These are phyloP conservation scores for Fusarium anthophilum DNA, from an alignment of 2,329 filamentous ascomycete genomes.

Conservation along the genomic window DNA sequence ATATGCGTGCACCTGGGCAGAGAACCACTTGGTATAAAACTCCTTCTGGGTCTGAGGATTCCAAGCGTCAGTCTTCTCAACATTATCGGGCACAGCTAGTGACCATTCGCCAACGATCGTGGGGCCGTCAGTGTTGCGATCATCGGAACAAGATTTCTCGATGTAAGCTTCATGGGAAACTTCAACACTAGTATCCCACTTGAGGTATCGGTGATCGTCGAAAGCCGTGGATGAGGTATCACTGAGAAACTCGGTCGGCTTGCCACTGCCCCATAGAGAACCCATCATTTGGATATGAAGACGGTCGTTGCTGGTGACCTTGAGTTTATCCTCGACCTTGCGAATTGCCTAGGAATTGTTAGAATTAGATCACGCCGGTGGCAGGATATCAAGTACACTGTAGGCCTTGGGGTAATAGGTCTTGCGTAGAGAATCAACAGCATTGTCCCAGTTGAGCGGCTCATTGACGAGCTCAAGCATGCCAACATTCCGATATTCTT, in stretches of 20 bases:
- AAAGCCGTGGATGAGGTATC: constrained; percentile 58
- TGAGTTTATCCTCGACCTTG: constrained; percentile 54
- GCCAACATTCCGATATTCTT: constrained; percentile 63
- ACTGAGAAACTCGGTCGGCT: constrained; percentile 57
- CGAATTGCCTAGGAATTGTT: constrained; percentile 52
- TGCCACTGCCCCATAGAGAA: constrained; percentile 63
- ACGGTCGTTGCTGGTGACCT: constrained; percentile 52
- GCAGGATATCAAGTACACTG: constrained; percentile 2
- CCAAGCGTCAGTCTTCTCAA: constrained; percentile 53
- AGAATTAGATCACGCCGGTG: background rate
- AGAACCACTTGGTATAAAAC: constrained; percentile 42
- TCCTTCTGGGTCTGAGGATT: constrained; percentile 31
- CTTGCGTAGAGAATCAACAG: constrained; percentile 31
- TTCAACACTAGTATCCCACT: constrained; percentile 52
- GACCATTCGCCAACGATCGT: constrained; percentile 69
- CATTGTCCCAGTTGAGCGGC: constrained; percentile 31
- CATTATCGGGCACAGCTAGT: constrained; percentile 58
- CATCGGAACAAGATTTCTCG: constrained; percentile 57
- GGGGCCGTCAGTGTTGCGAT: constrained; percentile 52
- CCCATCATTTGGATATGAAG: constrained; percentile 64
- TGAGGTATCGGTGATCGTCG: constrained; percentile 69
- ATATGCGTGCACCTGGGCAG: constrained; percentile 38
- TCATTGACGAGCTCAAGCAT: constrained; percentile 62
- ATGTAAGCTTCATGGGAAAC: constrained; percentile 57
- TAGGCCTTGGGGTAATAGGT: constrained; percentile 36